These are phyloP conservation scores for Grosmannia clavigera DNA, from an alignment of 2,329 filamentous ascomycete genomes.

Conservation along the genomic window DNA sequence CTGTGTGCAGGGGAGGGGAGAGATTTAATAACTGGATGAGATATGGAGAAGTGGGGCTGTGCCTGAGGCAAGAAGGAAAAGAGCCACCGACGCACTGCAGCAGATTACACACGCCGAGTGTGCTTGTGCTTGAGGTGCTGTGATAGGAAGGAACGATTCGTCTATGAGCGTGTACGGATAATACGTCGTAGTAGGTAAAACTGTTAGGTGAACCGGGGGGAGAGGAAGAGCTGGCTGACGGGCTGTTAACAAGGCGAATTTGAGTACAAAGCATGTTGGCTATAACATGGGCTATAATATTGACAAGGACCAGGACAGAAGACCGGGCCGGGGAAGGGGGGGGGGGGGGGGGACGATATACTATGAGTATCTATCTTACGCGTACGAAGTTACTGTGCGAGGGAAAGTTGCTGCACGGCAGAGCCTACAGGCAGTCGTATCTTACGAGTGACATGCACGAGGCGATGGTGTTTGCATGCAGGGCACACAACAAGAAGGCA, in stretches of 20 bases:
- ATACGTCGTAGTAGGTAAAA: too few relatives aligned
- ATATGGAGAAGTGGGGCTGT: slow-evolving; percentile 7
- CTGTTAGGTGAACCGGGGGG: neutral
- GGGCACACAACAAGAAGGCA: too few relatives aligned
- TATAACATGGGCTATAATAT: too few relatives aligned
- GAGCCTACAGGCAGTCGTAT: neutral
- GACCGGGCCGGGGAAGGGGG: too few relatives aligned
- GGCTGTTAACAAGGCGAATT: too few relatives aligned
- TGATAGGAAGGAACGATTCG: neutral
- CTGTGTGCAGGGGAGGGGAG: slow-evolving; percentile 1
- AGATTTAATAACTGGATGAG: slow-evolving; percentile 5
- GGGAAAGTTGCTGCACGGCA: neutral
- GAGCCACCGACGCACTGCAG: neutral
- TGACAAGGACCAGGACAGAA: too few relatives aligned
- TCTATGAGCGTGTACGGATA: too few relatives aligned
- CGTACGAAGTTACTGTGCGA: neutral
- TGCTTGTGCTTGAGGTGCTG: neutral
- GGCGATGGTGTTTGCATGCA: neutral
- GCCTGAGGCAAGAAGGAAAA: slow-evolving; percentile 1
- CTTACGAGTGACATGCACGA: neutral
- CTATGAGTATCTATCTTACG: too few relatives aligned
- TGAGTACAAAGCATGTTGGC: too few relatives aligned
- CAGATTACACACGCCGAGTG: neutral
- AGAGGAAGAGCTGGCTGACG: neutral
- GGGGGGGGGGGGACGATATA: too few relatives aligned